These are phyloP conservation scores for Phanerochaete carnosa DNA, from an alignment of 768 basidiomycete genomes.

Conservation along the genomic window DNA sequence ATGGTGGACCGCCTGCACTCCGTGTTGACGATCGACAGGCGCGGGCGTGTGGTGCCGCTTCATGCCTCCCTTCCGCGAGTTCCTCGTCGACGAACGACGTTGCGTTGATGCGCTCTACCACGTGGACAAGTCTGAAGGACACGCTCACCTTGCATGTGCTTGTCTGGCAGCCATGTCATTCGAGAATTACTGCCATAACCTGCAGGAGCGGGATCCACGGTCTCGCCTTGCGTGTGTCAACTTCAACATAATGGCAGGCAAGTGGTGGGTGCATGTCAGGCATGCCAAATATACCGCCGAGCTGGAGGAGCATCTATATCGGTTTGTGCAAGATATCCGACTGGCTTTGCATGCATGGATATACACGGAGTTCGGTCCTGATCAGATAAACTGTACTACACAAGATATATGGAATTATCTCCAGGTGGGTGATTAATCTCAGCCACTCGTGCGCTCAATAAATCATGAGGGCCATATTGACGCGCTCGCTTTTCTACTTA, in stretches of 20 bases:
- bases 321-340: not conserved
- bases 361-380: not conserved
- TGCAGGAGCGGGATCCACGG: not conserved
- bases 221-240: not conserved
- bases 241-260: not conserved
- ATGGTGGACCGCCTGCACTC: not conserved
- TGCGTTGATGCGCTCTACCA: not conserved
- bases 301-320: not conserved
- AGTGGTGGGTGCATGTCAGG: not conserved
- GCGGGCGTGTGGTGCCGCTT: not conserved
- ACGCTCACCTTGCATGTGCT: slow-evolving; percentile 18
- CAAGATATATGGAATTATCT: no score
- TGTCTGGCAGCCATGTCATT: not conserved
- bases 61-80: not conserved
- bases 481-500: no score
- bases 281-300: not conserved
- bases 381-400: not conserved
- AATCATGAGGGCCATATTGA: no score
- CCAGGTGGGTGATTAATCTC: no score
- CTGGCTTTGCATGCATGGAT: not conserved
- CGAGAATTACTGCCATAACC: not conserved
- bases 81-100: not conserved
- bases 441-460: no score
- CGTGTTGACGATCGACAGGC: not conserved
- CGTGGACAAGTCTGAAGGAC: not conserved